Base-by-base conservation (phyloP, 148 eudicot species). In the Polygonum maritimum region DNA sequence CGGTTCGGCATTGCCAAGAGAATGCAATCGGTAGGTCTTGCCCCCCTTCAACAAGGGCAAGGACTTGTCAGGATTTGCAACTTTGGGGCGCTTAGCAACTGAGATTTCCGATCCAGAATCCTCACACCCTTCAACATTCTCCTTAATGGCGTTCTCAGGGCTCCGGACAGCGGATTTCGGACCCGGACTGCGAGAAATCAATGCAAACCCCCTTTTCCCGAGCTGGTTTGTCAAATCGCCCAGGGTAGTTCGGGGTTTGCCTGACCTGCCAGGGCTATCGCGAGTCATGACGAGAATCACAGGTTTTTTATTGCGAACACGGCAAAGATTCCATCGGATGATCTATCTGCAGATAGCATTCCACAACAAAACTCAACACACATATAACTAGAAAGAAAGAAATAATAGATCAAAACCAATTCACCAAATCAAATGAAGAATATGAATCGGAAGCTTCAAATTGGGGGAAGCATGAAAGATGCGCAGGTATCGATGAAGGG, bases 201-300 rank as follows among this genome's bases (percentile, higher is more conserved):
- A 63, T 5, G 79, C 74, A 19, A 79, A 78, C 15, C 78, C 88
- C 82, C 92, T 82, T 76, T 88, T 88, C 10, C 82, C 88, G 19
- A 76, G 40, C 58, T 81, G 86, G 82, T 92, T 92, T 0, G 90
- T 87, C 21, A 92, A 78, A 78, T 90, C 88, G 1, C 85, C 89
- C 35, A 92, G 74, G 15, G 62, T 84, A 5, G 76, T 72, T 69
- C 90, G 84, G 5, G 38, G 35, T 47, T 60, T 74, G 1, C 75
- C 75, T 51, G 75, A 73, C 75, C 75, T 67, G 16, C 44, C 44
- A 67, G 71, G 71, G 18, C 71, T 67, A 67, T 67, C 71, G 21
- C 44, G 36, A 14, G 71, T 67, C 71, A 67, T 67, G 11, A 52
- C 2, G 21, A 52, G 6, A 16, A 52, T 16, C 35, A 1, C 67